Percentiles rank a stretch among this genome's conserved stretches.
Evolutionary conservation across 768 basidiomycete species (phyloP).

Genomic region (Tulasnella calospora): DNA sequence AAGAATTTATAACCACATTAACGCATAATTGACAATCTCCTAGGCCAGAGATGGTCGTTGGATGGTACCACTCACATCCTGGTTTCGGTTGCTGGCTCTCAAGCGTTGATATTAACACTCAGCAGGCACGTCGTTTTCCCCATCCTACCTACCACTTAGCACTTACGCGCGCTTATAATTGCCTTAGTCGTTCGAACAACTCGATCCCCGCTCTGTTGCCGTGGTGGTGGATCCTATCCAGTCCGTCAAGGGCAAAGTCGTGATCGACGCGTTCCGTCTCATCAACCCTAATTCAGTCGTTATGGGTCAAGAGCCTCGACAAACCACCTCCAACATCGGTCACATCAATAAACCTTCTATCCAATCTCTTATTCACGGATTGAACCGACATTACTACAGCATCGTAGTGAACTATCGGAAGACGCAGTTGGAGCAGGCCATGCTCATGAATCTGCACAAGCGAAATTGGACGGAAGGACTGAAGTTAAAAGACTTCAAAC

Average conservation of each 20-base stretch:
- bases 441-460: slow-evolving; percentile 99
- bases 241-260: slow-evolving; percentile 97
- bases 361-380: slow-evolving; percentile 93
- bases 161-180: not conserved
- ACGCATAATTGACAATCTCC: slow-evolving; percentile 25
- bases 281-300: slow-evolving; percentile 90
- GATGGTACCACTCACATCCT: slow-evolving; percentile 99
- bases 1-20: not conserved
- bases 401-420: slow-evolving; percentile 98
- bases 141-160: not conserved
- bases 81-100: slow-evolving; percentile 99
- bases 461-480: slow-evolving; percentile 98
- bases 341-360: slow-evolving; percentile 99
- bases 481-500: slow-evolving; percentile 82
- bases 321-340: slow-evolving; percentile 97
- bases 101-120: slow-evolving; percentile 97
- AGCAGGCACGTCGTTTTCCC: slow-evolving; percentile 60
- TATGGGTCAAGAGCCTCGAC: slow-evolving; percentile 88
- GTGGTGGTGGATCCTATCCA: slow-evolving; percentile 99
- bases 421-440: slow-evolving; percentile 95
- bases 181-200: slow-evolving; percentile 86
- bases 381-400: slow-evolving; percentile 97
- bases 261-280: slow-evolving; percentile 97
- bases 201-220: slow-evolving; percentile 88
- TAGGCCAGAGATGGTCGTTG: slow-evolving; percentile 94